Evolutionary conservation across 1,284 basidiomycete genomes (phyloP).

Genomic region (Heliocybe sulcata): DNA sequence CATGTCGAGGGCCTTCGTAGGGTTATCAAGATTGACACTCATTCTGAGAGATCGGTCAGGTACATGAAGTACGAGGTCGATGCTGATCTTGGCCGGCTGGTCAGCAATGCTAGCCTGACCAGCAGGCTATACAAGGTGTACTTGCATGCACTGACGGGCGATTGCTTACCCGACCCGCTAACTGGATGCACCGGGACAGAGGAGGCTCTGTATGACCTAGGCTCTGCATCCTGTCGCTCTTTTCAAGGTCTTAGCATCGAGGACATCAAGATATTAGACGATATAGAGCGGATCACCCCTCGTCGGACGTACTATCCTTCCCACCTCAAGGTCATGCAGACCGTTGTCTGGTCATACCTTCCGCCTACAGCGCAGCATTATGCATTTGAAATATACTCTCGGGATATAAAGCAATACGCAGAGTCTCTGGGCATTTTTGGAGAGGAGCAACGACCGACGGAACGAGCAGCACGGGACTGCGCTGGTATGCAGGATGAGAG

Average conservation of each 20-base stretch:
- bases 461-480: too few species aligned
- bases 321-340: conserved; percentile 31
- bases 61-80: conserved; percentile 30
- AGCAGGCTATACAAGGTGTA: conserved; percentile 32
- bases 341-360: conserved; percentile 25
- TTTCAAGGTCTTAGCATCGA: conserved; percentile 24
- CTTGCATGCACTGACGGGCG: conserved; percentile 37
- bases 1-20: conserved; percentile 5
- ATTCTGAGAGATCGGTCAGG: background rate
- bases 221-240: conserved; percentile 28
- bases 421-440: conserved; percentile 15
- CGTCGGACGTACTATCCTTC: conserved; percentile 28
- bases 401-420: conserved; percentile 23
- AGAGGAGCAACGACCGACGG: too few species aligned
- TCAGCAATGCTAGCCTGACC: conserved; percentile 22
- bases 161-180: conserved; percentile 36
- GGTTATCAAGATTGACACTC: conserved; percentile 8
- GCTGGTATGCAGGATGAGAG: background rate
- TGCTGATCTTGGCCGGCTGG: conserved; percentile 27
- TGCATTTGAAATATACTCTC: conserved; percentile 17
- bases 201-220: conserved; percentile 32
- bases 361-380: conserved; percentile 24
- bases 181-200: conserved; percentile 36
- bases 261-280: conserved; percentile 23
- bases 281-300: conserved; percentile 29